Base-by-base conservation (phyloP, 2,329 filamentous ascomycete species). In the Penicillium nordicum region DNA sequence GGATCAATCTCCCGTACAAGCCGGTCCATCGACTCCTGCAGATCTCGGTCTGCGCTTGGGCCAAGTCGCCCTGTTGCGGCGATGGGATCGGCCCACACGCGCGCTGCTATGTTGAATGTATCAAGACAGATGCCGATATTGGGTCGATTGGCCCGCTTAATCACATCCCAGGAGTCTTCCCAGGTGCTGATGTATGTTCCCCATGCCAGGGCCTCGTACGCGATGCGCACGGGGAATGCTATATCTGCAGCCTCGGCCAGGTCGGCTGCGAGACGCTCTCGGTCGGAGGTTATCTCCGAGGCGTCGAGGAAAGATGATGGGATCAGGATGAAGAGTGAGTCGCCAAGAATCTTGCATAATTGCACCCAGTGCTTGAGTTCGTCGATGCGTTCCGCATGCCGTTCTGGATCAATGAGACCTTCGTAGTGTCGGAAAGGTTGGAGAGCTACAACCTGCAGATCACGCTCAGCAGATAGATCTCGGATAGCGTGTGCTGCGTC, bases 71-170 rank as follows among this genome's bases (percentile, higher is more conserved):
- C 83, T 1, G 76, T 76, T 0, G 74, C 61, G 0, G 79, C 72
- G 0, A 82, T 72, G 0, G 88, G 88, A 64, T 92, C 88, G 0
- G 86, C 88, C 63, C 83, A 92, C 57, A 89, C 81, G 10, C 85
- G 76, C 0, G 84, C 88, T 1, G 88, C 83, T 58, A 92, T 88
- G 72, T 92, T 89, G 75, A 90, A 92, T 0, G 86, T 90, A 73
- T 92, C 89, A 30, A 92, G 78, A 66, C 87, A 90, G 36, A 91
- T 77, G 10, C 88, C 88, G 64, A 92, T 89, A 73, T 92, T 92
- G 12, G 80, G 72, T 16, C 87, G 74, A 69, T 89, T 79, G 40
- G 91, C 87, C 5, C 75, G 76, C 59, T 79, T 74, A 0, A 92
- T 83, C 3, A 90, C 76, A 10, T 87, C 83, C 87, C 88, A 92